phyloP scores from a whole-genome alignment of 106 monocot genomes.

The Xerophyta viscosa region DNA sequence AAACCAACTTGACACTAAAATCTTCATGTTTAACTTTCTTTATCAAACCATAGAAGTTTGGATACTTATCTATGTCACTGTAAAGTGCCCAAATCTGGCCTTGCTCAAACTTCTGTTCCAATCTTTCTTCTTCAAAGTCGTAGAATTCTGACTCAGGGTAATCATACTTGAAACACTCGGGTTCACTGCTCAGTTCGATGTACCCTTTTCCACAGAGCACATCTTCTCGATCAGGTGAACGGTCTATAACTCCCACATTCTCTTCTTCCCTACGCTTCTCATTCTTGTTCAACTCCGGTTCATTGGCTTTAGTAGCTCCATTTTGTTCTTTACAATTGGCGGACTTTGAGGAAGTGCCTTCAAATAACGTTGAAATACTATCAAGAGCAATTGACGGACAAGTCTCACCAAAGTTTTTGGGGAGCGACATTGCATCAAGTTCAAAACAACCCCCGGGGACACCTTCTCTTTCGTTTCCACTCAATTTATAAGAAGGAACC shows the following conservation, averaged over 20 bases:
- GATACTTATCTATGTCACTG: conserved; percentile 54
- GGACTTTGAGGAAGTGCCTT: not conserved
- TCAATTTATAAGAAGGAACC: conserved; percentile 30
- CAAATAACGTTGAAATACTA: not conserved
- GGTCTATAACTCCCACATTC: conserved; percentile 1
- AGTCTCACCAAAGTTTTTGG: conserved; percentile 5
- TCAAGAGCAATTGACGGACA: conserved; percentile 30
- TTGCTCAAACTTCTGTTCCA: conserved; percentile 29
- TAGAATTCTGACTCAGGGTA: conserved; percentile 59
- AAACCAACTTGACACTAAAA: conserved; percentile 36
- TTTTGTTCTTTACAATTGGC: not conserved
- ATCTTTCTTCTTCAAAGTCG: conserved; percentile 37
- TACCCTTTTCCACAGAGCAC: not conserved
- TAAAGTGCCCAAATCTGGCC: conserved; percentile 94
- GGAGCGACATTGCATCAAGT: conserved; percentile 30
- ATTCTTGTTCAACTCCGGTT: conserved; percentile 1
- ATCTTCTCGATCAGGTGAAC: too few species aligned
- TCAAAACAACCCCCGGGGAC: conserved; percentile 14
- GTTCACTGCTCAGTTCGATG: not conserved
- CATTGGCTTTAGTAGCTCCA: not conserved
- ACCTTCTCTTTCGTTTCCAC: conserved; percentile 6
- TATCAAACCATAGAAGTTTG: conserved; percentile 65
- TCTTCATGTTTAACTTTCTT: conserved; percentile 29
- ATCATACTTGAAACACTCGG: too few species aligned
- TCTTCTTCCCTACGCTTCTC: not conserved